These are phyloP conservation scores for Phytophthora sp. DNA, from an alignment of 352 stramenopile species.

Conservation along the genomic window DNA sequence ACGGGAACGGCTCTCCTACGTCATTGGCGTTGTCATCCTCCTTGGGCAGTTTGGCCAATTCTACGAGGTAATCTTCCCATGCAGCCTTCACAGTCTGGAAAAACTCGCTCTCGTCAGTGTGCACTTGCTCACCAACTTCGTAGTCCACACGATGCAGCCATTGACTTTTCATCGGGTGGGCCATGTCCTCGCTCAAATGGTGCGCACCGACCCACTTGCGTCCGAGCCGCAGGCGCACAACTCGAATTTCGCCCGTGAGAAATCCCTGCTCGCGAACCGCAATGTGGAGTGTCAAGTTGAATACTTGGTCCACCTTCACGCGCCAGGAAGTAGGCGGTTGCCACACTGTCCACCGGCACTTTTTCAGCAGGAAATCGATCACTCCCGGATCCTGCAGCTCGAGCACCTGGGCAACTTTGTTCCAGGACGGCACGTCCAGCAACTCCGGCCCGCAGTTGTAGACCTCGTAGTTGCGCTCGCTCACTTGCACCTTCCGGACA, in stretches of 20 bases:
- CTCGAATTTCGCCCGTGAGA: constrained; percentile 54
- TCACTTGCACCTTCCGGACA: constrained; percentile 55
- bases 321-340: constrained; percentile 65
- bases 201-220: constrained; percentile 74
- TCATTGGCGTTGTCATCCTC: constrained; percentile 45
- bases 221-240: constrained; percentile 60
- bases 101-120: constrained; percentile 53
- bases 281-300: constrained; percentile 60
- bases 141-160: constrained; percentile 80
- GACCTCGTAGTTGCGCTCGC: constrained; percentile 59
- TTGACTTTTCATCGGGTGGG: constrained; percentile 33
- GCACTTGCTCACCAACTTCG: constrained; percentile 41
- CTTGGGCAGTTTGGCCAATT: constrained; percentile 54
- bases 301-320: constrained; percentile 71
- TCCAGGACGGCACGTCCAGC: constrained; percentile 49
- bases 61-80: constrained; percentile 64
- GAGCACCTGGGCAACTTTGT: constrained; percentile 35
- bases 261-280: constrained; percentile 51
- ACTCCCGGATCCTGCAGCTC: constrained; percentile 41
- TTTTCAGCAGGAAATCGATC: constrained; percentile 41
- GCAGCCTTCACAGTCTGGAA: constrained; percentile 57
- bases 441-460: constrained; percentile 60
- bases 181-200: constrained; percentile 55
- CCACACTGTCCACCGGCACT: constrained; percentile 62
- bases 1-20: constrained; percentile 37